Evolutionary conservation across 2,329 filamentous ascomycete genomes (phyloP).

Genomic region (Trichoderma arundinaceum): DNA sequence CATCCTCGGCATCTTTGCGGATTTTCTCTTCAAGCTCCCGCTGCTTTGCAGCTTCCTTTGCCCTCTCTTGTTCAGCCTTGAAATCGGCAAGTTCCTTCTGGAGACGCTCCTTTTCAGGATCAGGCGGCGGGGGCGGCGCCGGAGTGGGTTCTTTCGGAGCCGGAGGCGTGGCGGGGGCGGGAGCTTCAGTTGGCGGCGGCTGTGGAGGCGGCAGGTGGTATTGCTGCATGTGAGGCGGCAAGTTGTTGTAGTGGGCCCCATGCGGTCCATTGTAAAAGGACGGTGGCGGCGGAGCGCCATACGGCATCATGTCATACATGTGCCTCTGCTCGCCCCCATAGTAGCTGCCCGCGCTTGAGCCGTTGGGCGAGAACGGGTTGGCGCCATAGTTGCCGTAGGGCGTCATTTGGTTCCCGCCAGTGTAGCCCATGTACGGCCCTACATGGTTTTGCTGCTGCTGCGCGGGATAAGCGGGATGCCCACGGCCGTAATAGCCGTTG

Average conservation of each 20-base stretch:
- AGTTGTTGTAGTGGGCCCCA: constrained; percentile 43
- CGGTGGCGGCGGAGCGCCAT: constrained; percentile 41
- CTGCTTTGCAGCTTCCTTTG: constrained; percentile 53
- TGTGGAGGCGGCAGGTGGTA: constrained; percentile 53
- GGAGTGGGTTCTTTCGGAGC: constrained; percentile 47
- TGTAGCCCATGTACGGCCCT: constrained; percentile 49
- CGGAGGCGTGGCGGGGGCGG: constrained; percentile 41
- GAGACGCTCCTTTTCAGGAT: constrained; percentile 66
- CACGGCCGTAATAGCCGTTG: constrained; percentile 38
- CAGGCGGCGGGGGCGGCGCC: constrained; percentile 44
- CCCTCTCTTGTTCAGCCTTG: constrained; percentile 53
- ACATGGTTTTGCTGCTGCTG: constrained; percentile 49
- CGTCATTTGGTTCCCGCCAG: constrained; percentile 53
- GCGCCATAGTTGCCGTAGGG: constrained; percentile 50
- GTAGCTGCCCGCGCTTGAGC: constrained; percentile 47
- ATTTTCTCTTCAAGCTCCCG: constrained; percentile 53
- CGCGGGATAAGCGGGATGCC: constrained; percentile 31
- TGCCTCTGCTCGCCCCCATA: constrained; percentile 47
- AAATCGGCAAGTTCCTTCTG: constrained; percentile 63
- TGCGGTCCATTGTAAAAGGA: constrained; percentile 41
- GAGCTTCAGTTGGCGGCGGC: constrained; percentile 51
- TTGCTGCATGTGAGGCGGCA: constrained; percentile 43
- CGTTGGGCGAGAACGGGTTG: constrained; percentile 53
- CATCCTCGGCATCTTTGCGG: constrained; percentile 54
- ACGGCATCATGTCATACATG: constrained; percentile 59